Evolutionary conservation across 495 filamentous ascomycete species (phyloP), one percentile per base, ranked within the genome.

Genomic region (Chaetomium tenue): DNA sequence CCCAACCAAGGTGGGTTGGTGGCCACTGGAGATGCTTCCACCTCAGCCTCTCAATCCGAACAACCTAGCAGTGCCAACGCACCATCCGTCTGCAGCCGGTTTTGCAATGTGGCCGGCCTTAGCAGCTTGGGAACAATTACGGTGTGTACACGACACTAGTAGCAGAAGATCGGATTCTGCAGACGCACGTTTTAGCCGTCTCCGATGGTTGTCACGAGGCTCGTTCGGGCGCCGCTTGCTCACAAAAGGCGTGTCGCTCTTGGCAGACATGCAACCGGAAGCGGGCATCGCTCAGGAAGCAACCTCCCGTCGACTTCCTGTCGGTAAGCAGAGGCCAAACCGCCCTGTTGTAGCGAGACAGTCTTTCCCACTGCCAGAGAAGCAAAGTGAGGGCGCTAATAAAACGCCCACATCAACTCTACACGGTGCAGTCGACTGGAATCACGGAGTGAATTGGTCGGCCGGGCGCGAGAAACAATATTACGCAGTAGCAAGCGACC

Each of bases 1-100:
- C 68, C 67, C 68, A 70, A 70, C 67, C 52, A 42, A 61, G 42
- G 40, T 42, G 40, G 58, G 28, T 30, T 52, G 39, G 30, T 33
- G 60, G 59, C 55, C 60, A 37, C 64, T 60, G 58, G 64, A 60
- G 48, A 20, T 54, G 30, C 33, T 47, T 60, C 54, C 25, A 44
- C 58, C 39, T 25, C 62, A 61, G 28, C 53, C 54, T 44, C 61
- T 47, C 56, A 16, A 60, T 56, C 61, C 37, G 30, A 5, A 59
- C 39, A 37, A 37, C 33, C 33, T 55, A 63, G 23, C 60, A 22
- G 37, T 53, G 60, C 60, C 60, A 63, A n/a, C 51, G 39, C 60
- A 63, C 50, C 50, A 53, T 3, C 9, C 13, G 6, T 18, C 37
- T 13, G 28, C 15, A 52, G 18, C 44, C 57, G 33, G 20, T 20